Evolutionary conservation across 1,284 basidiomycete species (phyloP).

Genomic region (Hypsizygus ulmarius): DNA sequence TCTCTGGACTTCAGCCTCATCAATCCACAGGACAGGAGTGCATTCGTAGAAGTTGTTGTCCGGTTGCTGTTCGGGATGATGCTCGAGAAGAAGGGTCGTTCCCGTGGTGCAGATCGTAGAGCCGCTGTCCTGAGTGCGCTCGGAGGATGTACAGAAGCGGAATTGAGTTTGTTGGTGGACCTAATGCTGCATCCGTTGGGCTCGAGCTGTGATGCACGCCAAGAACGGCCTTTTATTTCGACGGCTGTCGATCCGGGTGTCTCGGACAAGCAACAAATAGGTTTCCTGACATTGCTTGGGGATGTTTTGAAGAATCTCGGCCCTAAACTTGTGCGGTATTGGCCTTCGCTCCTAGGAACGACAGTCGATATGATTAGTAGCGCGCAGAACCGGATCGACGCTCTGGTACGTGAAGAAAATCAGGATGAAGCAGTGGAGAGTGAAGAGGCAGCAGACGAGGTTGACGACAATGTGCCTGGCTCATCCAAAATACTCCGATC

Average conservation of each 20-base stretch:
- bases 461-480: conserved; percentile 37
- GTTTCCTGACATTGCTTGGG: conserved; percentile 82
- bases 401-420: conserved; percentile 17
- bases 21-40: conserved; percentile 59
- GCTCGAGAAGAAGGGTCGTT: conserved; percentile 77
- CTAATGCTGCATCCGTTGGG: conserved; percentile 87
- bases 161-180: conserved; percentile 79
- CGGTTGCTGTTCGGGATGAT: conserved; percentile 89
- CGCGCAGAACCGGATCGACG: conserved; percentile 58
- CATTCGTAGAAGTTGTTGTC: conserved; percentile 74
- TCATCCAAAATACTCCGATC: conserved; percentile 49
- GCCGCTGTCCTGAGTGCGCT: conserved; percentile 77
- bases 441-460: conserved; percentile 36
- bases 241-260: conserved; percentile 32
- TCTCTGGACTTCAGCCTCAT: conserved; percentile 69
- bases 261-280: conserved; percentile 73
- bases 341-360: conserved; percentile 71
- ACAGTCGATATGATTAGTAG: conserved; percentile 63
- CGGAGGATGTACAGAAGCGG: conserved; percentile 68
- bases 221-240: conserved; percentile 28
- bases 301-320: conserved; percentile 83
- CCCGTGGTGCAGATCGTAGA: conserved; percentile 72
- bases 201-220: conserved; percentile 26
- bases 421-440: conserved; percentile 24
- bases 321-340: conserved; percentile 62